Base-by-base conservation (phyloP, 805 yeast species). In the Brettanomyces anomalus region DNA sequence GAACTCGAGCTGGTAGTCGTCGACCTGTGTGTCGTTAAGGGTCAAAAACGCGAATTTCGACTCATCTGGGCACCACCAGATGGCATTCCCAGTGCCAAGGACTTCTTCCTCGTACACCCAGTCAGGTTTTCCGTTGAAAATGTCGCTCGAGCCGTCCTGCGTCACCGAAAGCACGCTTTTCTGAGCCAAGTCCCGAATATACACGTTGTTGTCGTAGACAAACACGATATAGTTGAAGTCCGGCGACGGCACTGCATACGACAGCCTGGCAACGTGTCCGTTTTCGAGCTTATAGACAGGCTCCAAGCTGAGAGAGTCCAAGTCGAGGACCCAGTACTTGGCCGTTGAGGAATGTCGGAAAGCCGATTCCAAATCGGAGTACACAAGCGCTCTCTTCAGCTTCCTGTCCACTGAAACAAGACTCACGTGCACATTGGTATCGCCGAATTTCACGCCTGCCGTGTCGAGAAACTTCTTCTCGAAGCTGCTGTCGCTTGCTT, bases 81-180 rank as follows among this genome's bases (percentile, higher is more conserved):
- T 62, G 0, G 83, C 77, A 31, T 57, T 61, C 47, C 81, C 89
- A 14, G 63, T 52, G 0, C 70, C 71, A 11, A 79, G 60, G 1
- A 85, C 85, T 53, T 85, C 95, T 54, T 85, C 94, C 57, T 85
- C 94, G 57, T 84, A 84, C 2, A 84, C 80, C 93, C 94, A 85
- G 54, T 84, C 93, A 0, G 89, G 79, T 48, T 70, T 79, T 5
- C 86, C 95, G 50, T 84, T 79, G 46, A 72, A 68, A 4, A 82
- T 63, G 0, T 48, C 54, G 13, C 24, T 31, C 11, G 71, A 62
- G 0, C 88, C 89, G 55, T 76, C 82, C 4, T 48, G 46, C 1
- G 82, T 74, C 8, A 77, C 56, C 44, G 62, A 67, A 0, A 47
- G 54, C 4, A 57, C 45, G 4, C 49, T 45, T 4, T 49, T 55